These are phyloP conservation scores for Eragrostis nindensis DNA, from an alignment of 176 grass and related monocot genomes.

Conservation along the genomic window DNA sequence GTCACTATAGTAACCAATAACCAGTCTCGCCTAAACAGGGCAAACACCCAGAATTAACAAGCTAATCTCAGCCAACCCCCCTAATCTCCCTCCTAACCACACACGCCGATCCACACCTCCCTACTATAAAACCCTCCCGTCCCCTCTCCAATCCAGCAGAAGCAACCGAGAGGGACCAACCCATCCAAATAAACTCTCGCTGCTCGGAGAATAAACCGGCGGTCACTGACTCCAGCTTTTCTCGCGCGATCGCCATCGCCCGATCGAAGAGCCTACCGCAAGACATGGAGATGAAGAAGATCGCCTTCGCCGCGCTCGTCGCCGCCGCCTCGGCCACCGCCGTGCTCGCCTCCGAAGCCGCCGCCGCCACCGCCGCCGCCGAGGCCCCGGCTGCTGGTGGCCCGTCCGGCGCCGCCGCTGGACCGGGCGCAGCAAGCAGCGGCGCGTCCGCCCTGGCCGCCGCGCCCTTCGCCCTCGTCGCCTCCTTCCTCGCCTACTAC, in stretches of 20 bases:
- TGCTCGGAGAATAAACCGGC: not conserved
- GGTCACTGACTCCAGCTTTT: not conserved
- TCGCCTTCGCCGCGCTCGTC: conserved; percentile 25
- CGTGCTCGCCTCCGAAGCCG: conserved; percentile 26
- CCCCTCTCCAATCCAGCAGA: not conserved
- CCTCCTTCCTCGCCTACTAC: conserved; percentile 55
- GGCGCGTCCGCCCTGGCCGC: not conserved
- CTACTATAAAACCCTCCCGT: not conserved
- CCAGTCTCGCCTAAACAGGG: not conserved
- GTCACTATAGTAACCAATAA: not conserved
- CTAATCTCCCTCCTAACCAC: conserved; percentile 20
- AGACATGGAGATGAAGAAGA: conserved; percentile 51
- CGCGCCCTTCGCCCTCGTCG: conserved; percentile 13
- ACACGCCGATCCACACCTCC: not conserved
- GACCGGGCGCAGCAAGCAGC: not conserved
- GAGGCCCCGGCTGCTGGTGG: not conserved
- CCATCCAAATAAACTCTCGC: conserved; percentile 35
- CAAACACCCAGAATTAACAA: not conserved
- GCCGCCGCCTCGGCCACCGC: conserved; percentile 7
- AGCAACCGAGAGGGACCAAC: conserved; percentile 19
- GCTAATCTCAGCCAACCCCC: not conserved
- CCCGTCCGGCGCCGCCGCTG: not conserved
- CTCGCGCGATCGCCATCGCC: not conserved
- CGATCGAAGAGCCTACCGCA: not conserved
- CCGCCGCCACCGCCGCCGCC: too few species aligned